These are phyloP conservation scores for Neurospora sp. DNA, from an alignment of 495 filamentous ascomycete genomes.

Conservation along the genomic window DNA sequence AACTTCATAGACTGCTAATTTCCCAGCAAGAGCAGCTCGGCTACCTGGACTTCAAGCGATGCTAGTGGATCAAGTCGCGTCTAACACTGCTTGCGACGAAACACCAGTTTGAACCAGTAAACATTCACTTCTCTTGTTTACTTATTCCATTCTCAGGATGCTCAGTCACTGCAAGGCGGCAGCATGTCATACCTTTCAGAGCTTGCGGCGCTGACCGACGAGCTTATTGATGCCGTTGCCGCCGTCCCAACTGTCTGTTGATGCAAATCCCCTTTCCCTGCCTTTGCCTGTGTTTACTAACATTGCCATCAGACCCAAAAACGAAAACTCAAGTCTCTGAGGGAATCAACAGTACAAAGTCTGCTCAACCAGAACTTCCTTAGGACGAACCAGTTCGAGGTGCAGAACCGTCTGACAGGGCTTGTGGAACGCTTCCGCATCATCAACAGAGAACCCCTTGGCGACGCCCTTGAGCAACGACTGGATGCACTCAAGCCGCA, in stretches of 20 bases:
- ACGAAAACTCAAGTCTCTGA: constrained; percentile 35
- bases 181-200: constrained; percentile 40
- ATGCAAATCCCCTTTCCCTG: not conserved
- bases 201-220: constrained; percentile 41
- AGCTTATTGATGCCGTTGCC: constrained; percentile 39
- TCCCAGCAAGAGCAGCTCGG: not conserved
- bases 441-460: constrained; percentile 65
- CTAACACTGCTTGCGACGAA: not conserved
- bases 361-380: constrained; percentile 52
- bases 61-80: not conserved
- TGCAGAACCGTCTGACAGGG: constrained; percentile 61
- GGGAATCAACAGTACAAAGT: constrained; percentile 42
- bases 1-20: not conserved
- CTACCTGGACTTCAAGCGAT: not conserved
- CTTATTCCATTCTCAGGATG: constrained; percentile 5
- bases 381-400: constrained; percentile 83
- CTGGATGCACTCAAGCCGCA: constrained; percentile 47
- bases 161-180: not conserved
- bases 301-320: constrained; percentile 27
- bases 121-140: not conserved
- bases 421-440: constrained; percentile 83
- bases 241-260: constrained; percentile 18
- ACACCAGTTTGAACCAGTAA: not conserved
- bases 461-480: constrained; percentile 61
- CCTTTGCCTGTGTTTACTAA: not conserved